Percentiles rank a stretch among this genome's conserved stretches.
Evolutionary conservation across 2,329 filamentous ascomycete genomes (phyloP).

Genomic region (Byssochlamys sp.): DNA sequence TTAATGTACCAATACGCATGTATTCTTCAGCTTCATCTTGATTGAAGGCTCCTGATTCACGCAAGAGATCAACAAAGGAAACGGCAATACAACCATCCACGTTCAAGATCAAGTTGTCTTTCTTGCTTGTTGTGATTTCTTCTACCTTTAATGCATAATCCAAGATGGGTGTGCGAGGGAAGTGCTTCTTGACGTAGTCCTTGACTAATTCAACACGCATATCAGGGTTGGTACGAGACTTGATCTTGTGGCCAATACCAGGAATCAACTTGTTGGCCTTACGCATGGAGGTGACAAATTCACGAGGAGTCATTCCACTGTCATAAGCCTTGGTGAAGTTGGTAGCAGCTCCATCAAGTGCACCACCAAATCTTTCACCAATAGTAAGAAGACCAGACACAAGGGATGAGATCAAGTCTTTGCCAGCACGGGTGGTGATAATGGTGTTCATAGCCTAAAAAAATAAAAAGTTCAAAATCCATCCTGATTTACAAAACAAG

Average conservation of each 20-base stretch:
- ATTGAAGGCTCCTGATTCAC: conserved; percentile 95
- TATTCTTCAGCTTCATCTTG: conserved; percentile 96
- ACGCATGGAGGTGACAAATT: conserved; percentile 97
- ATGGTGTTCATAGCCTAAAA: conserved; percentile 99
- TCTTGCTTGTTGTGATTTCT: conserved; percentile 97
- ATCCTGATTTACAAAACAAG: no score
- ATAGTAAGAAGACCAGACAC: conserved; percentile 97
- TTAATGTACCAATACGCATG: conserved; percentile 96
- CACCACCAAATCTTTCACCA: conserved; percentile 95
- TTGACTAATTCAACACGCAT: conserved; percentile 98
- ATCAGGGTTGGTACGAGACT: conserved; percentile 99
- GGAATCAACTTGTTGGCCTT: conserved; percentile 99
- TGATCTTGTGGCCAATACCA: conserved; percentile 97
- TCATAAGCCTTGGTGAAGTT: conserved; percentile 98
- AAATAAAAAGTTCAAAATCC: no score
- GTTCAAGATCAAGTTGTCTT: conserved; percentile 99
- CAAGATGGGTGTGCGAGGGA: conserved; percentile 92
- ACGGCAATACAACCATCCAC: conserved; percentile 96
- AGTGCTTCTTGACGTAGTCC: conserved; percentile 95
- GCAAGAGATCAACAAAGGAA: conserved; percentile 94
- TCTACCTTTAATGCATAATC: conserved; percentile 98
- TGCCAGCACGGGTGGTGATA: conserved; percentile 97
- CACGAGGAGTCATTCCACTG: conserved; percentile 94
- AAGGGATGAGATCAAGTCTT: conserved; percentile 91
- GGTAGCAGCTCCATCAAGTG: conserved; percentile 91